Base-by-base conservation (phyloP, 129 eudicot genomes). In the carrot (Daucus carota) region DNA sequence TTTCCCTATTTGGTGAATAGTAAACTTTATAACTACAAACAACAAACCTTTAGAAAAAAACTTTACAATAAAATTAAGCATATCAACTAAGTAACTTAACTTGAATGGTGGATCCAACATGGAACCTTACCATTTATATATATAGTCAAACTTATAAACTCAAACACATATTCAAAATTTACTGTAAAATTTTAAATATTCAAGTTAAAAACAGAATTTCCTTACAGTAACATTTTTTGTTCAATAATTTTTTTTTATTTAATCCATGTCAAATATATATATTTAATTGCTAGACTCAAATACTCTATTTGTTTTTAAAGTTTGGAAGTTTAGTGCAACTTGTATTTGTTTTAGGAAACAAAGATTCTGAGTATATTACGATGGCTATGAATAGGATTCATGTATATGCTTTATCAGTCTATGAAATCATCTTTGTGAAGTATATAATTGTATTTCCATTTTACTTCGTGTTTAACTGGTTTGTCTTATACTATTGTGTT, bases 401-500 rank as follows among this genome's bases (percentile, higher is more conserved):
- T 54, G 9, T 62, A 29, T 8, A 28, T 15, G 70, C 12, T 12
- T 13, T 29, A 29, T 14, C 10, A n/a, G 7, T 13, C 40, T 26
- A 63, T 29, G 70, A 26, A 63, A 29, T 63, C 20, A 63, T 29
- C 16, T 63, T 29, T 63, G 38, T 63, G 2, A 31, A 29, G 38
- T 29, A 26, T 29, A 15, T 14, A 43, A 71, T 71, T 42, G 3
- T 52, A 29, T 65, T 24, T 29, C 26, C 40, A 52, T 52, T 77
- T 48, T 32, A 34, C 13, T 59, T 76, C 6, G 44, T 29, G 73
- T 43, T 76, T 66, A 41, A 26, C 63, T 15, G 12, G 1, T 43
- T 82, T 77, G 54, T 57, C 78, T 67, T 44, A 20, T 43, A 67
- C 66, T 84, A 41, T 80, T 68, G 40, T 63, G 31, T 18, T n/a